Evolutionary conservation across 345 rosid genomes (phyloP), one percentile per base, ranked within the genome.

Genomic region (Populus tremula): DNA sequence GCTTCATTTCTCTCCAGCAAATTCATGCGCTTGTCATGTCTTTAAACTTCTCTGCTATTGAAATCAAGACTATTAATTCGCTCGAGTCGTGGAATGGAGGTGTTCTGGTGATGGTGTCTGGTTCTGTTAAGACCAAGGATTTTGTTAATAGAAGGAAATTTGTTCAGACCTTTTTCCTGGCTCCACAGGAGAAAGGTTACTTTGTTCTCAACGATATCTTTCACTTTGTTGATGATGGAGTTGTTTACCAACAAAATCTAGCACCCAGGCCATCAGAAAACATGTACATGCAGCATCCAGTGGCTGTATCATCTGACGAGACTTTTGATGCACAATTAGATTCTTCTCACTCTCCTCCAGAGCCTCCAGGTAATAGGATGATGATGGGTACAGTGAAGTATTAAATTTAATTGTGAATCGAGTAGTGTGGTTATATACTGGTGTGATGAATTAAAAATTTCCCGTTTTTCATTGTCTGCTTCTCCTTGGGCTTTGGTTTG

Each of bases 171-270:
- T 96, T 96, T 77, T 94, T 96, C 75, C 95, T 96, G 16, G 99
- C 98, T 73, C 99, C 99, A 67, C 99, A 96, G 82, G 93, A 92
- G 61, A 92, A 89, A 86, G 99, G 99, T 71, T 94, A 87, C 77
- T 96, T 90, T 79, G 91, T 96, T 79, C 92, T 90, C 43, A 96
- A 89, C 77, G 99, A 96, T 88, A 86, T 94, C 79, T 94, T 96
- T 79, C 97, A 89, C 78, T 92, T 92, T 76, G 59, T 89, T 27
- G 91, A 89, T 6, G 97, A 91, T 7, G 94, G 77, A 66, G 61
- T 82, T 7, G 69, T 80, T 39, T 81, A 72, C 33, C 93, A 89
- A 70, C 89, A 85, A 27, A 73, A 65, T 54, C 74, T 50, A 17
- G 45, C 53, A 61, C 56, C 78, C 36, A 21, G 74, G 16, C 25